Conservation (phyloP, 176 grass and related monocot species). For the Alopecurus myosuroides region DNA sequence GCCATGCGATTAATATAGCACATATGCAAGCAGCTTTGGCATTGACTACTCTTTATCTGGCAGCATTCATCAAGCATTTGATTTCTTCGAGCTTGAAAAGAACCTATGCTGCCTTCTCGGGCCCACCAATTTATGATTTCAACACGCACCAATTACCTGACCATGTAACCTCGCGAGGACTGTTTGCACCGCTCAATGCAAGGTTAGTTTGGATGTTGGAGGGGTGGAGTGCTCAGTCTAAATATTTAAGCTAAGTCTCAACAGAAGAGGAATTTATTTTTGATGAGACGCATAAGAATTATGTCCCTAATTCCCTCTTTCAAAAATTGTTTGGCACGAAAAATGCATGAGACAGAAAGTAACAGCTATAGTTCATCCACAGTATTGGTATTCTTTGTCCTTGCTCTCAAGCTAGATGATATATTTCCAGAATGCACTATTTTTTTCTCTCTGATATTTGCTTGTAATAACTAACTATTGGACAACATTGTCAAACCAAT, state of each 20-base stretch:
- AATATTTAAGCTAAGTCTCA: neutral
- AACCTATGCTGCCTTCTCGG: neutral
- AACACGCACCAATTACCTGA: neutral
- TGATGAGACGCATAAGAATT: neutral
- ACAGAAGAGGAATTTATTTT: neutral
- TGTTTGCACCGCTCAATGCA: neutral
- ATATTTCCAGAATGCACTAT: neutral
- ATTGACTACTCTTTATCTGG: no score
- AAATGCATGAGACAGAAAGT: neutral
- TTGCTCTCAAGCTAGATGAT: neutral
- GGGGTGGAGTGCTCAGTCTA: neutral
- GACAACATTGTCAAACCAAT: neutral
- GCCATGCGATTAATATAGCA: neutral
- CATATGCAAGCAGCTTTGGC: neutral
- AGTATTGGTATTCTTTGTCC: neutral
- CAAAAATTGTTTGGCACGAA: neutral
- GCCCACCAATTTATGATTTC: neutral
- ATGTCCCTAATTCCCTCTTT: neutral
- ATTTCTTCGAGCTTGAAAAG: no score
- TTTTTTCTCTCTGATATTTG: neutral
- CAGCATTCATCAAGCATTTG: no score
- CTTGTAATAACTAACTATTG: neutral
- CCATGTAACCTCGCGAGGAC: neutral
- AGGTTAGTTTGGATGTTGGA: neutral
- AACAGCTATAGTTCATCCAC: neutral